Evolutionary conservation across 2,329 filamentous ascomycete species (phyloP).

Genomic region (Aciculosporium take): DNA sequence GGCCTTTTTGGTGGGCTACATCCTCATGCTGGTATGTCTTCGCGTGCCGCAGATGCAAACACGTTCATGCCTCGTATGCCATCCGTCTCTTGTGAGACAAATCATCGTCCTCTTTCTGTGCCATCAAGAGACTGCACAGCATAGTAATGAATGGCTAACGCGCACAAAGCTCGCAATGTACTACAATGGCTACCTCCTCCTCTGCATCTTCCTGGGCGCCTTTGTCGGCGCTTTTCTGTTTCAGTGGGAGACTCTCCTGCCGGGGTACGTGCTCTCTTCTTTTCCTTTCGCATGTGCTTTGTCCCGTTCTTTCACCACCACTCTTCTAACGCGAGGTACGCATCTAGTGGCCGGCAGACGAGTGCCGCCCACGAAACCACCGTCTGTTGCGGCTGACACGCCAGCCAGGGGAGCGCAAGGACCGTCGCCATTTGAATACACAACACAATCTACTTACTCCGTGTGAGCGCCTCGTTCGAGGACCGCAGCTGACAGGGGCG

Average conservation of each 20-base stretch:
- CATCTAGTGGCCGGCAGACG: constrained; percentile 13
- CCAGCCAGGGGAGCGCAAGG: no score
- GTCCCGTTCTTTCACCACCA: not conserved
- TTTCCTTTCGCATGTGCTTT: no score
- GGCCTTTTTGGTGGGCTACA: constrained; percentile 63
- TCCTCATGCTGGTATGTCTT: constrained; percentile 49
- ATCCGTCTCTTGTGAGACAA: no score
- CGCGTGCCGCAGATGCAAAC: not conserved
- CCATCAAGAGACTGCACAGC: no score
- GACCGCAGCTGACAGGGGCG: no score
- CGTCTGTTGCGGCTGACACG: constrained; percentile 24
- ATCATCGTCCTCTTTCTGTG: no score
- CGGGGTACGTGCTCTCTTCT: constrained; percentile 13
- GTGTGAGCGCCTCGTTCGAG: not conserved
- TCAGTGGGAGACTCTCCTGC: constrained; percentile 46
- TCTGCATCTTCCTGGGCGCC: constrained; percentile 66
- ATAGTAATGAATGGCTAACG: no score
- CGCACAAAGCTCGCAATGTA: constrained; percentile 35
- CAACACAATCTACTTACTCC: no score
- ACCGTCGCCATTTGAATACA: no score
- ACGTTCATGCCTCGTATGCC: not conserved
- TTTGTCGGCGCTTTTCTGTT: constrained; percentile 61
- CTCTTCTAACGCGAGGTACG: not conserved
- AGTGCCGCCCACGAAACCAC: constrained; percentile 24
- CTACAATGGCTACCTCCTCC: constrained; percentile 61